phyloP scores from a whole-genome alignment of 108 stramenopile species.

The Nitzschia inconspicua region DNA sequence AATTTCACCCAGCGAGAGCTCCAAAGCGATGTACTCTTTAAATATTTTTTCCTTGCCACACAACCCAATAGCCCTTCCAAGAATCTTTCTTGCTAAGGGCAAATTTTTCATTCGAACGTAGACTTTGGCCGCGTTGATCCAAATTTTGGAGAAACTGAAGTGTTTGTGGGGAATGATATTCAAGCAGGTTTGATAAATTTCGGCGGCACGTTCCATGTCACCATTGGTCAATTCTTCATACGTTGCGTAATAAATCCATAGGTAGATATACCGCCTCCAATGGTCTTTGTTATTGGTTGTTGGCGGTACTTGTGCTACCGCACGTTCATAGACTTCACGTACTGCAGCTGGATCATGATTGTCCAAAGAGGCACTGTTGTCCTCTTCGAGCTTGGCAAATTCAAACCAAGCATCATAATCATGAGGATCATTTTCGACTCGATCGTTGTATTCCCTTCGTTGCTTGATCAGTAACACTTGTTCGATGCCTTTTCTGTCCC shows the following conservation, averaged over 20 bases:
- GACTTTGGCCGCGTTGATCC: slow-evolving; percentile 94
- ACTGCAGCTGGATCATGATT: slow-evolving; percentile 25
- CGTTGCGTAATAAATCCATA: slow-evolving; percentile 97
- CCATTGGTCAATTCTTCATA: slow-evolving; percentile 89
- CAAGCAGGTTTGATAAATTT: slow-evolving; percentile 89
- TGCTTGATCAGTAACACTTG: slow-evolving; percentile 83
- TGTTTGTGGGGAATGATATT: slow-evolving; percentile 89
- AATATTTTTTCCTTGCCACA: slow-evolving; percentile 94
- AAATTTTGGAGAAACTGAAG: slow-evolving; percentile 96
- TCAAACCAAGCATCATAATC: slow-evolving; percentile 99
- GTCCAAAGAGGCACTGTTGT: slow-evolving; percentile 7
- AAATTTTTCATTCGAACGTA: slow-evolving; percentile 92
- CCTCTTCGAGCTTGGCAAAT: slow-evolving; percentile 92
- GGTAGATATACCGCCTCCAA: slow-evolving; percentile 97
- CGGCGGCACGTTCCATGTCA: slow-evolving; percentile 78
- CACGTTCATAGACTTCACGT: slow-evolving; percentile 92
- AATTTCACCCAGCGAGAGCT: slow-evolving; percentile 95
- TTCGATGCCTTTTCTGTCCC: slow-evolving; percentile 89
- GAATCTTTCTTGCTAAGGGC: slow-evolving; percentile 83
- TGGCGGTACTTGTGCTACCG: slow-evolving; percentile 90
- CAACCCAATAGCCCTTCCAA: slow-evolving; percentile 92
- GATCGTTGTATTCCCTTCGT: slow-evolving; percentile 82
- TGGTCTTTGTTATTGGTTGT: slow-evolving; percentile 76
- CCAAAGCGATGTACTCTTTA: slow-evolving; percentile 91
- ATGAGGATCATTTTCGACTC: slow-evolving; percentile 69